These are phyloP conservation scores for Cutaneotrichosporon cavernicola DNA, from an alignment of 1,284 basidiomycete genomes.

Conservation along the genomic window DNA sequence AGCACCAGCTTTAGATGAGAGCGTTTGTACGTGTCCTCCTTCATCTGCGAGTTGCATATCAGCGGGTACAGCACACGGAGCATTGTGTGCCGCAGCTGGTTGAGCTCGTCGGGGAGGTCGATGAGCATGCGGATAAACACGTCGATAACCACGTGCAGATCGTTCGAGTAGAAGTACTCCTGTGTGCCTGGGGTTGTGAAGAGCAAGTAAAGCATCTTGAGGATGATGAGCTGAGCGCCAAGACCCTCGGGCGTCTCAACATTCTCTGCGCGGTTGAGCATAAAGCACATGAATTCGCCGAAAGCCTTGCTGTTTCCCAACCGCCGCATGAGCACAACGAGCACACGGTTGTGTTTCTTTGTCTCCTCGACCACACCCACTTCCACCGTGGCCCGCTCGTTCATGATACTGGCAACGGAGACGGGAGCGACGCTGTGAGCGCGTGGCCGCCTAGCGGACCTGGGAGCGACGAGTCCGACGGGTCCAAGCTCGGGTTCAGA, in stretches of 20 bases:
- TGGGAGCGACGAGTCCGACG: neutral
- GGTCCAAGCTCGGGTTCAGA: neutral
- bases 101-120: conserved; percentile 87
- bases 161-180: conserved; percentile 98
- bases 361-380: conserved; percentile 42
- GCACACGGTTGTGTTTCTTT: conserved; percentile 66
- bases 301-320: conserved; percentile 86
- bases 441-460: neutral
- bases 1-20: conserved; percentile 80
- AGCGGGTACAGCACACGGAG: conserved; percentile 94
- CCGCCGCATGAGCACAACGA: conserved; percentile 77
- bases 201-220: conserved; percentile 92
- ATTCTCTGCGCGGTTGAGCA: conserved; percentile 89
- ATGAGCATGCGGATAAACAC: conserved; percentile 90
- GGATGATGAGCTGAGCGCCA: conserved; percentile 89
- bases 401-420: neutral
- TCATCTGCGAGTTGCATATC: conserved; percentile 89
- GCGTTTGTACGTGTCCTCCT: conserved; percentile 82
- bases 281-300: conserved; percentile 97
- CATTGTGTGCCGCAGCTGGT: conserved; percentile 96
- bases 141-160: conserved; percentile 91
- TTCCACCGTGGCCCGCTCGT: neutral
- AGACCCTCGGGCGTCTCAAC: conserved; percentile 73
- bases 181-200: conserved; percentile 91
- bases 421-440: conserved; percentile 14